Base-by-base conservation (phyloP, 257 asterid genomes). In the Nicotiana attenuata region DNA sequence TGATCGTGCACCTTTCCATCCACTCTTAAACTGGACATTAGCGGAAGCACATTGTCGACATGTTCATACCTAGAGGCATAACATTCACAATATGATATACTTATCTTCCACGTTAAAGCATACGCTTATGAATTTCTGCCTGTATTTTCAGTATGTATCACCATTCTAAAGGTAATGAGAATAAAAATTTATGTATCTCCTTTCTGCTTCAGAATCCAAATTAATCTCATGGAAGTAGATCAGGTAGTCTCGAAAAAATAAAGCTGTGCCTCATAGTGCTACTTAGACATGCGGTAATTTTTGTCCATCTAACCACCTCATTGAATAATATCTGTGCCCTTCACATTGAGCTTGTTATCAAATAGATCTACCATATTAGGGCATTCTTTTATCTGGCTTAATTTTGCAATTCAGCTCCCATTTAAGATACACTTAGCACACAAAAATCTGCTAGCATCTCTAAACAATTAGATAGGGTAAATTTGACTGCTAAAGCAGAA, bases 161-260 rank as follows among this genome's bases (percentile, higher is more conserved):
- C 31, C n/a, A 45, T 71, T 29, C 45, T 20, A 71, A 20, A 13
- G 59, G 78, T 14, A 0, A 14, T 41, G 33, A 20, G 56, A 71
- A 41, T 3, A 20, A 69, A 71, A 65, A 45, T 22, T 22, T 31
- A 45, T 41, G 60, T 0, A 45, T 45, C 38, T 45, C 20, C 78
- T 22, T 29, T 71, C 78, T 71, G 38, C 60, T 71, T 71, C 22
- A 13, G 60, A 47, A 71, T 71, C 60, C 78, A 71, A 71, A 71
- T 22, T 22, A 33, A 22, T 71, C 6, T 20, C 1, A 1, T 20
- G 57, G 33, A 8, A 71, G 57, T 65, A n/a, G 0, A 71, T 41
- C n/a, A 45, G 35, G 59, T 45, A 13, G 5, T n/a, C 31, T 38
- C 7, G 9, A 38, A 69, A 33, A 69, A 69, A 41, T 69, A 69